A percentile compares a stretch with the other conserved stretches of the same genome.
These are phyloP conservation scores for Periconia digitata DNA, from an alignment of 2,329 filamentous ascomycete species.

Conservation along the genomic window DNA sequence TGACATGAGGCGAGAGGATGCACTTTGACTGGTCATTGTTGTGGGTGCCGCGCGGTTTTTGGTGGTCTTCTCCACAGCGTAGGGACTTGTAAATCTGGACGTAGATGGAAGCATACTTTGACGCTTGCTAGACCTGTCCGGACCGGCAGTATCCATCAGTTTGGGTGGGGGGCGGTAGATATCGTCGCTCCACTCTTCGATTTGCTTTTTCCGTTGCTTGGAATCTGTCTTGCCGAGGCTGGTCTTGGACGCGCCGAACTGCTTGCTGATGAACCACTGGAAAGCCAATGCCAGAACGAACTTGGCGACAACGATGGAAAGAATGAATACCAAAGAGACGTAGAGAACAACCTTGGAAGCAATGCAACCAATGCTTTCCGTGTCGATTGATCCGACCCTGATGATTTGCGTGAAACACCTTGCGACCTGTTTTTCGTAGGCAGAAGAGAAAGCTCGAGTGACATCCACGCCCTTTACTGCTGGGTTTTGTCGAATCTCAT, in stretches of 20 bases:
- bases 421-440: conserved; percentile 76
- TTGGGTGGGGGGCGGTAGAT: conserved; percentile 91
- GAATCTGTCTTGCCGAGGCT: conserved; percentile 73
- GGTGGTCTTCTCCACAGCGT: conserved; percentile 67
- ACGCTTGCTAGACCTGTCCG: conserved; percentile 76
- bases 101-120: conserved; percentile 87
- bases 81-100: conserved; percentile 90
- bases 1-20: conserved; percentile 71
- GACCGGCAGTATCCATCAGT: conserved; percentile 69
- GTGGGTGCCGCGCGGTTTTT: conserved; percentile 66
- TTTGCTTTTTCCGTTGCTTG: conserved; percentile 86
- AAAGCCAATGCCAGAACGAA: conserved; percentile 89
- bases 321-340: conserved; percentile 85
- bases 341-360: conserved; percentile 97
- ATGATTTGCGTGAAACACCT: conserved; percentile 91
- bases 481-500: conserved; percentile 71
- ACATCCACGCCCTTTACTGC: conserved; percentile 82
- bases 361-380: conserved; percentile 94
- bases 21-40: conserved; percentile 91
- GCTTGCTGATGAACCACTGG: conserved; percentile 92
- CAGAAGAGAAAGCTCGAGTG: conserved; percentile 81
- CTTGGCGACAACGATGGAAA: conserved; percentile 82
- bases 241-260: conserved; percentile 82
- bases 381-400: conserved; percentile 94
- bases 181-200: conserved; percentile 97